A percentile compares a stretch with the other conserved stretches of the same genome.
Conservation (phyloP, 148 eudicot genomes). For the Fagopyrum esculentum region DNA sequence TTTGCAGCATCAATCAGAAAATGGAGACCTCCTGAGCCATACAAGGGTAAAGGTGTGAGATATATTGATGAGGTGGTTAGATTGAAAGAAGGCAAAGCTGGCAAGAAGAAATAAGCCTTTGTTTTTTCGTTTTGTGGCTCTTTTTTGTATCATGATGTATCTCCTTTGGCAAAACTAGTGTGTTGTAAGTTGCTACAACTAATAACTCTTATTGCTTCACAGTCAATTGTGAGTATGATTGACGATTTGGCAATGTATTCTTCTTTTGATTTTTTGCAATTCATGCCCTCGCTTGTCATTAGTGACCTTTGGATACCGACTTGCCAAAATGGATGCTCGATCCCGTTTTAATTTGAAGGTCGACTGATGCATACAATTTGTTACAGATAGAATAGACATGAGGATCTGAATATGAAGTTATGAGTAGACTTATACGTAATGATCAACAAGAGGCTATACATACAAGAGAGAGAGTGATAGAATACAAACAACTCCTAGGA, state of each 20-base stretch:
- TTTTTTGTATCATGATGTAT: background rate
- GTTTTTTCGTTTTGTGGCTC: background rate
- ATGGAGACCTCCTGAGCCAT: constrained; percentile 98
- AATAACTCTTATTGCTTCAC: constrained; percentile 5
- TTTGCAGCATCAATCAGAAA: constrained; percentile 85
- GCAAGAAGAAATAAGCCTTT: constrained; percentile 67
- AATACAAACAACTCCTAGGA: too few relatives aligned
- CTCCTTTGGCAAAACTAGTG: background rate
- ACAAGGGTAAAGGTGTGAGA: constrained; percentile 91
- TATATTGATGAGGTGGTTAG: constrained; percentile 81
- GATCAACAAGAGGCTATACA: too few relatives aligned
- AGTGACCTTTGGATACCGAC: background rate
- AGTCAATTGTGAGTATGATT: background rate
- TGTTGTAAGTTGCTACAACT: background rate
- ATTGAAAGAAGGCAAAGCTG: constrained; percentile 93
- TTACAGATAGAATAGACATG: too few relatives aligned
- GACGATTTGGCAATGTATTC: background rate
- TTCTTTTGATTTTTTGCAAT: background rate
- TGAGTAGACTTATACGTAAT: too few relatives aligned
- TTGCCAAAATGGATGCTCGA: background rate
- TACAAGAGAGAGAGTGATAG: too few relatives aligned
- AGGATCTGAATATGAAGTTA: too few relatives aligned
- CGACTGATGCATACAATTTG: background rate
- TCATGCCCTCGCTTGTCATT: background rate
- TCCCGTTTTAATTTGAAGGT: background rate